Conservation (phyloP, 768 basidiomycete species). For the Tephrocybe sp. region DNA sequence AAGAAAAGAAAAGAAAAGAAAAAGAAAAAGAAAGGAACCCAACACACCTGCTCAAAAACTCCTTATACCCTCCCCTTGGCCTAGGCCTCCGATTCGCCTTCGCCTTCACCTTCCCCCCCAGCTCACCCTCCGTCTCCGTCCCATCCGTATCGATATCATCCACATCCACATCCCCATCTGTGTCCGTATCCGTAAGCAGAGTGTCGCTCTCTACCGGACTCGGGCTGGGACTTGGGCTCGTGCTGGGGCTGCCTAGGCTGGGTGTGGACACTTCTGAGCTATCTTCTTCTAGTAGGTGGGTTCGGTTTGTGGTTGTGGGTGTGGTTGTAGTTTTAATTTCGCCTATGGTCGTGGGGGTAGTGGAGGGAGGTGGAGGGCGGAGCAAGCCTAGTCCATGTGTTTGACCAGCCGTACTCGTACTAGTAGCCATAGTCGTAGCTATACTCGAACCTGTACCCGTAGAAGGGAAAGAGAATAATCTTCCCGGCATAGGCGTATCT, state of each 20-base stretch:
- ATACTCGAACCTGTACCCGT: background rate
- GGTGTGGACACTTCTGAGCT: too few species aligned
- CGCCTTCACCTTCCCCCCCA: slow-evolving; percentile 15
- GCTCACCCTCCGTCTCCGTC: slow-evolving; percentile 19
- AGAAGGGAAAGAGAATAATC: slow-evolving; percentile 37
- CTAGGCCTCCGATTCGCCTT: background rate
- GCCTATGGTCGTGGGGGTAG: too few species aligned
- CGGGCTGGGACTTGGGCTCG: slow-evolving; percentile 4
- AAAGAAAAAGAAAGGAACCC: background rate
- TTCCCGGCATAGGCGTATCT: slow-evolving; percentile 22
- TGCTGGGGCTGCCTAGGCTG: background rate
- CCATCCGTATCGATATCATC: too few species aligned
- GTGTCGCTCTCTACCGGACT: slow-evolving; percentile 7
- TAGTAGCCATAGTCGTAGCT: background rate
- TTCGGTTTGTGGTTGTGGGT: too few species aligned
- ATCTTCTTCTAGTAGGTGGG: too few species aligned
- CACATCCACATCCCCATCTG: too few species aligned
- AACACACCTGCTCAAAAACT: slow-evolving; percentile 61
- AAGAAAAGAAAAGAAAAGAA: background rate
- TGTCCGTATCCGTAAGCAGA: slow-evolving; percentile 35
- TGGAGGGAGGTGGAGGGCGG: too few species aligned
- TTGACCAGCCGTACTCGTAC: background rate
- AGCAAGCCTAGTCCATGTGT: too few species aligned
- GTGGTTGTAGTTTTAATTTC: too few species aligned
- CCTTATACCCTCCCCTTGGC: slow-evolving; percentile 43